phyloP scores from a whole-genome alignment of 495 filamentous ascomycete species.

The Penicillium chermesinum region DNA sequence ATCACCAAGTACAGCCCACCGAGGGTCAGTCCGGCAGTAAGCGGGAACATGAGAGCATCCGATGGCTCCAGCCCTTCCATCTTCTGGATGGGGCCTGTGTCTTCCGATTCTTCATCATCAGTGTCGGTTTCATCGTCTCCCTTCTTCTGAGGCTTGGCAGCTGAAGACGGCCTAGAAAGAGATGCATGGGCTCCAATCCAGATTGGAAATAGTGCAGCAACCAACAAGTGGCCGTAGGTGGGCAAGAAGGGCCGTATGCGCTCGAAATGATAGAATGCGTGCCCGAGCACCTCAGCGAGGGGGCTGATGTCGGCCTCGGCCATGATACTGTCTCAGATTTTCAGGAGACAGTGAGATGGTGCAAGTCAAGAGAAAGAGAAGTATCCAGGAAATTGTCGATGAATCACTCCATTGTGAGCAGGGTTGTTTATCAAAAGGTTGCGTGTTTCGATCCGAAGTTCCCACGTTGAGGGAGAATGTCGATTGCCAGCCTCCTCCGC shows the following conservation, averaged over 20 bases:
- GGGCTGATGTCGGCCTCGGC: constrained; percentile 34
- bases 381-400: too few relatives aligned
- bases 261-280: constrained; percentile 46
- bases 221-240: constrained; percentile 62
- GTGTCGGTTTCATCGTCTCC: constrained; percentile 46
- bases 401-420: too few relatives aligned
- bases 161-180: constrained; percentile 71
- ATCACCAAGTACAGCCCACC: constrained; percentile 81
- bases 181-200: constrained; percentile 67
- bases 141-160: constrained; percentile 55
- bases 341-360: too few relatives aligned
- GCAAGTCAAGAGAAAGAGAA: too few relatives aligned
- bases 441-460: too few relatives aligned
- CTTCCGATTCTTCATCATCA: constrained; percentile 47
- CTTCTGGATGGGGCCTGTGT: constrained; percentile 43
- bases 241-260: constrained; percentile 51
- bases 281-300: constrained; percentile 44
- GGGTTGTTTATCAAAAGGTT: too few relatives aligned
- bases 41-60: constrained; percentile 82
- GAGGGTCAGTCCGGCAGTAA: constrained; percentile 71
- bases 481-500: constrained; percentile 5
- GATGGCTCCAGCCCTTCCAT: constrained; percentile 73
- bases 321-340: too few relatives aligned
- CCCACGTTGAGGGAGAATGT: too few relatives aligned
- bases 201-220: constrained; percentile 68